Percentiles rank a stretch among this genome's conserved stretches.
Evolutionary conservation across 768 basidiomycete species (phyloP).

Genomic region (Leccinum obscurum): DNA sequence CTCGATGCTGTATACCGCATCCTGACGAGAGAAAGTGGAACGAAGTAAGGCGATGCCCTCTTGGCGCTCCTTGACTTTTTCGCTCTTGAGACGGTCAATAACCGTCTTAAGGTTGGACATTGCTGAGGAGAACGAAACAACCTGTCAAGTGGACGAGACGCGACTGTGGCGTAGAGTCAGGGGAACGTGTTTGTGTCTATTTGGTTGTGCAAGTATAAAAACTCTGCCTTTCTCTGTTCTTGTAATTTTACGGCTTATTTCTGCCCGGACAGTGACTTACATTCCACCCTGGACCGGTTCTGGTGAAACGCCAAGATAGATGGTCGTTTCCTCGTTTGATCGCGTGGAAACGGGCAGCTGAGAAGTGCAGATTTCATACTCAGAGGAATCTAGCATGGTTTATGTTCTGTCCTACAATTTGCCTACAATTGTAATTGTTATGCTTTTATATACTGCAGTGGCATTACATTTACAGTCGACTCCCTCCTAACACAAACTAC

Average conservation of each 20-base stretch:
- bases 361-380: conserved; percentile 39
- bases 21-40: conserved; percentile 49
- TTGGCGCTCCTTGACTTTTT: conserved; percentile 69
- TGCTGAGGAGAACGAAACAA: neutral
- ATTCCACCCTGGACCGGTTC: conserved; percentile 73
- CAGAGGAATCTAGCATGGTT: conserved; percentile 36
- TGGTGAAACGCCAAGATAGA: conserved; percentile 72
- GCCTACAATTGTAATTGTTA: conserved; percentile 22
- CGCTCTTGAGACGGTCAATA: conserved; percentile 53
- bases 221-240: neutral
- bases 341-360: conserved; percentile 52
- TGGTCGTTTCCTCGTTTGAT: conserved; percentile 50
- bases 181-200: conserved; percentile 29
- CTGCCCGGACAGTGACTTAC: conserved; percentile 71
- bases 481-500: no score
- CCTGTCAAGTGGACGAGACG: conserved; percentile 10
- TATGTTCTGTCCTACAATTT: conserved; percentile 34
- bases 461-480: no score
- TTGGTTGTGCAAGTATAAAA: conserved; percentile 32
- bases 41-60: conserved; percentile 58
- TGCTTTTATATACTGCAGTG: neutral
- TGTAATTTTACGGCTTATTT: conserved; percentile 53
- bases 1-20: conserved; percentile 41
- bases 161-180: conserved; percentile 13
- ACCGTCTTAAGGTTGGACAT: conserved; percentile 49